These are phyloP conservation scores for Penicilliopsis zonata DNA, from an alignment of 495 filamentous ascomycete genomes.

Conservation along the genomic window DNA sequence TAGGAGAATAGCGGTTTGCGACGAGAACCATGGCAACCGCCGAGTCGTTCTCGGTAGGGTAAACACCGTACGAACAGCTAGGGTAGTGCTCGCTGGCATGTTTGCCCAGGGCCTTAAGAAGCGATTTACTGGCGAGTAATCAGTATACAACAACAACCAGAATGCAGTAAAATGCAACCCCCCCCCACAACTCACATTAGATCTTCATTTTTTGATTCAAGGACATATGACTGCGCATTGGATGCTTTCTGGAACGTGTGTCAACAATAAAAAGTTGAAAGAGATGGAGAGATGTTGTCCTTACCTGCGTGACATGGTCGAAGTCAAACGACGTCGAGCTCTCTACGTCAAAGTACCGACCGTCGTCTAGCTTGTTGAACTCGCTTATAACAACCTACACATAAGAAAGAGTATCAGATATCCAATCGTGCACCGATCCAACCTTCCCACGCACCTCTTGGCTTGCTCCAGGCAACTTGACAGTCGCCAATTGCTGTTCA, in stretches of 20 bases:
- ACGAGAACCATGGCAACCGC: conserved; percentile 73
- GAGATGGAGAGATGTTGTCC: background rate
- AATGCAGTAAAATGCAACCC: background rate
- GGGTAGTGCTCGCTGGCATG: conserved; percentile 88
- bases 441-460: conserved; percentile 57
- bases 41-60: conserved; percentile 60
- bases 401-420: no score
- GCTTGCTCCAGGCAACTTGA: conserved; percentile 78
- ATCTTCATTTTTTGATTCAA: conserved; percentile 68
- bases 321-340: conserved; percentile 76
- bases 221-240: conserved; percentile 61
- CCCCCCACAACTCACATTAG: conserved; percentile 48
- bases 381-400: conserved; percentile 71
- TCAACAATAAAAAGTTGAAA: background rate
- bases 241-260: conserved; percentile 57
- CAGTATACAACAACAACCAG: conserved; percentile 3
- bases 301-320: conserved; percentile 71
- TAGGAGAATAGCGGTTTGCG: conserved; percentile 92
- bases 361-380: conserved; percentile 66
- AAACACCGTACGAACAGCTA: conserved; percentile 65
- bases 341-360: conserved; percentile 80
- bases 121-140: conserved; percentile 39
- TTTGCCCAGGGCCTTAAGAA: conserved; percentile 61
- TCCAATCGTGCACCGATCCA: no score
- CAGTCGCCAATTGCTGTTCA: conserved; percentile 78